Evolutionary conservation across 768 basidiomycete genomes (phyloP).

Genomic region (Galerina marginata): DNA sequence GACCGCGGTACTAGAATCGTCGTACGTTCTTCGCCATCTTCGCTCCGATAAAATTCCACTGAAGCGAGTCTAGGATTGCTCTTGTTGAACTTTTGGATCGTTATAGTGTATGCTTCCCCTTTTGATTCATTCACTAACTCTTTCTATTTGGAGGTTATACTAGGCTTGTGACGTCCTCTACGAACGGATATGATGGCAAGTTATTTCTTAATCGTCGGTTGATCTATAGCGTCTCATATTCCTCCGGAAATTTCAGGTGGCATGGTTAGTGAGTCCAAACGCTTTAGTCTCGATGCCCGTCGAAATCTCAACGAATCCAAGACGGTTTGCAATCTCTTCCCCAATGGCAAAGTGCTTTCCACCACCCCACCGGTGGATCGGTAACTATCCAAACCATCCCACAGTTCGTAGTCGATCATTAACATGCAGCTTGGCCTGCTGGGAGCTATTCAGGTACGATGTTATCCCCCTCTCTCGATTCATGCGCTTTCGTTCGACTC

Average conservation of each 20-base stretch:
- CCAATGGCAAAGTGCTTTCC: slow-evolving; percentile 26
- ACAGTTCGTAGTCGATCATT: not conserved
- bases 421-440: slow-evolving; percentile 23
- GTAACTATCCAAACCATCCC: slow-evolving; percentile 12
- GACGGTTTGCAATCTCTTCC: slow-evolving; percentile 28
- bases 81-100: too few relatives aligned
- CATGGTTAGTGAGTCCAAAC: slow-evolving; percentile 28
- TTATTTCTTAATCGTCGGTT: slow-evolving; percentile 3
- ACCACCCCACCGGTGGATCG: slow-evolving; percentile 21
- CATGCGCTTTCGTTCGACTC: not conserved
- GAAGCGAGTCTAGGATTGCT: too few relatives aligned
- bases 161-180: slow-evolving; percentile 16
- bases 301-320: not conserved
- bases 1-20: slow-evolving; percentile 26
- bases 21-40: slow-evolving; percentile 21
- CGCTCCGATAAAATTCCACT: too few relatives aligned
- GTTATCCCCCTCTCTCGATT: not conserved
- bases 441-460: slow-evolving; percentile 26
- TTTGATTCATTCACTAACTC: too few relatives aligned
- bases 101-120: too few relatives aligned
- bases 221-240: not conserved
- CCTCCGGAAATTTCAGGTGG: slow-evolving; percentile 23
- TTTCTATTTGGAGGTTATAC: too few relatives aligned
- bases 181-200: slow-evolving; percentile 35
- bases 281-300: not conserved